These are phyloP conservation scores for Dispira simplex DNA, from an alignment of 192 early-diverging fungal species.

Conservation along the genomic window DNA sequence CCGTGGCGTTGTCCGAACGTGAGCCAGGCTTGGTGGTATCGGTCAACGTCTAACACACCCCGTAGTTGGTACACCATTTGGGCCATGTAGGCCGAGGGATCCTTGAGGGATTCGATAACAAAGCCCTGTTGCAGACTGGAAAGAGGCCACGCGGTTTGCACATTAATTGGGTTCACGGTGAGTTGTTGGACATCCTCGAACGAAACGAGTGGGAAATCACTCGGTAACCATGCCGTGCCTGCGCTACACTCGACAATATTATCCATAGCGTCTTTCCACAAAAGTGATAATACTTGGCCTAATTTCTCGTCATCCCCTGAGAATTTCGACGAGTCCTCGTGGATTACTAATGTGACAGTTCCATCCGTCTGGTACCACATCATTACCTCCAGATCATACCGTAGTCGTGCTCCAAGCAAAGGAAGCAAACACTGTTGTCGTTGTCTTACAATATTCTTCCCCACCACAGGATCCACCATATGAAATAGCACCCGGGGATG, in stretches of 20 bases:
- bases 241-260: not conserved
- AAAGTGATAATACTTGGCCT: not conserved
- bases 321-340: too few relatives aligned
- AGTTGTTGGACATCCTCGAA: not conserved
- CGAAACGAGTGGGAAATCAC: not conserved
- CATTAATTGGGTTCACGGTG: not conserved
- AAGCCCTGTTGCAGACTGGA: constrained; percentile 8
- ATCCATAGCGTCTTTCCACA: not conserved
- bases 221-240: too few relatives aligned
- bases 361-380: too few relatives aligned
- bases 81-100: constrained; percentile 9
- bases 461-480: too few relatives aligned
- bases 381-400: too few relatives aligned
- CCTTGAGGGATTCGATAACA: constrained; percentile 2
- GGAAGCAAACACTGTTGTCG: too few relatives aligned
- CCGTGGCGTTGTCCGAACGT: not conserved
- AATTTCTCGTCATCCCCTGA: not conserved
- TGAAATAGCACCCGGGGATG: too few relatives aligned
- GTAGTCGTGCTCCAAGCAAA: too few relatives aligned
- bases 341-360: too few relatives aligned
- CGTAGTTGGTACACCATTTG: not conserved
- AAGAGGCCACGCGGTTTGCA: not conserved
- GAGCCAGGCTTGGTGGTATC: not conserved
- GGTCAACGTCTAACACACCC: not conserved
- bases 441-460: too few relatives aligned